phyloP scores from a whole-genome alignment of 2,329 filamentous ascomycete genomes.

The Xylariaceae sp. region DNA sequence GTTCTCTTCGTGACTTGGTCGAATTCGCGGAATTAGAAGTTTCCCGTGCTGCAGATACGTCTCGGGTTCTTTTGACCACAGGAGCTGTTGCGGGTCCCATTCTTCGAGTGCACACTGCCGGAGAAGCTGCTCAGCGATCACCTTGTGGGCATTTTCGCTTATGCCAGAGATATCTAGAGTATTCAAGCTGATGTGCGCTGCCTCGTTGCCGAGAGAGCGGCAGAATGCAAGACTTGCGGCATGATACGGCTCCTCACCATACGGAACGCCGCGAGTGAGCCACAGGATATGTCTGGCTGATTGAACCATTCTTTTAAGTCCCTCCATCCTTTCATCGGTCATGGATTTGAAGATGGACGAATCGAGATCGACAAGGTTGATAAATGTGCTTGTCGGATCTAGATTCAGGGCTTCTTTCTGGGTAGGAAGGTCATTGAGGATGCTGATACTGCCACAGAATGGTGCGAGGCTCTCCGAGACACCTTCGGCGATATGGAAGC shows the following conservation, averaged over 20 bases:
- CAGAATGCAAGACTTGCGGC: constrained; percentile 13
- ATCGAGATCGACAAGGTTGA: constrained; percentile 16
- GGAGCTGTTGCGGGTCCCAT: constrained; percentile 5
- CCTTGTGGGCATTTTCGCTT: neutral
- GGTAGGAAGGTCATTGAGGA: constrained; percentile 14
- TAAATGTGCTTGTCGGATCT: constrained; percentile 10
- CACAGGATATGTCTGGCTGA: constrained; percentile 43
- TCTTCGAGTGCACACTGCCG: constrained; percentile 8
- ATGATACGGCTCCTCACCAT: constrained; percentile 26
- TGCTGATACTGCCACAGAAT: constrained; percentile 9
- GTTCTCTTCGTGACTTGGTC: constrained; percentile 1
- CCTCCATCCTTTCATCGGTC: constrained; percentile 13
- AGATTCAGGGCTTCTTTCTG: constrained; percentile 1
- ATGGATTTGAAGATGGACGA: neutral
- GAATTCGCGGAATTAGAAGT: constrained; percentile 8
- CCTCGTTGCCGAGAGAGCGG: constrained; percentile 2
- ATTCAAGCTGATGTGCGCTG: constrained; percentile 23
- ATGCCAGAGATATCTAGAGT: constrained; percentile 18
- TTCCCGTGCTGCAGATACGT: constrained; percentile 4
- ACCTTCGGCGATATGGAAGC: constrained; percentile 3
- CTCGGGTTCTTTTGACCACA: constrained; percentile 17
- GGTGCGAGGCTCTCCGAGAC: constrained; percentile 5
- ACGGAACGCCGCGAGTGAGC: constrained; percentile 43
- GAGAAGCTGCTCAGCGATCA: constrained; percentile 14
- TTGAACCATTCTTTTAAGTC: constrained; percentile 22